Conservation (phyloP, 805 yeast species). For the Pichia eremophila region DNA sequence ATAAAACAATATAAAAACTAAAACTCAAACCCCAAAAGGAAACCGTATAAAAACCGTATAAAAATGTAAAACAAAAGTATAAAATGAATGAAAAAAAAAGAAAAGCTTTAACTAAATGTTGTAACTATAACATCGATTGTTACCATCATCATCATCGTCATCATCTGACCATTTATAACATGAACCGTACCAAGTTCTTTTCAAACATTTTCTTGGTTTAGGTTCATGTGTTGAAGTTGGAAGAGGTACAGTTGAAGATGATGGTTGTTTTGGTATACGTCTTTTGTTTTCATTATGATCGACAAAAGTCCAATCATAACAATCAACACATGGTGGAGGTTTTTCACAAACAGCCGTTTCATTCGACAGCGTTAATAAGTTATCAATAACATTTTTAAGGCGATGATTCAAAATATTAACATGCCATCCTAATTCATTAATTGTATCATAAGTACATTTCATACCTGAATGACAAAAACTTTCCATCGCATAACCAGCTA, state of each 20-base stretch:
- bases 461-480: slow-evolving; percentile 88
- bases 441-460: slow-evolving; percentile 83
- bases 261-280: slow-evolving; percentile 15
- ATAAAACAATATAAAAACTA: too few relatives aligned
- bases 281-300: slow-evolving; percentile 32
- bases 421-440: slow-evolving; percentile 83
- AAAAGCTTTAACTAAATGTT: not conserved
- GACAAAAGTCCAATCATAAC: slow-evolving; percentile 80
- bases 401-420: slow-evolving; percentile 83
- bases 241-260: not conserved
- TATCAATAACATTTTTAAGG: slow-evolving; percentile 83
- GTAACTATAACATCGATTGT: not conserved
- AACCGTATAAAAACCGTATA: too few relatives aligned
- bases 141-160: slow-evolving; percentile 10
- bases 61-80: too few relatives aligned
- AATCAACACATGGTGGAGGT: slow-evolving; percentile 82
- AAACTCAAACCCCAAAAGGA: too few relatives aligned
- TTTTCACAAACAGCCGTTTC: slow-evolving; percentile 63
- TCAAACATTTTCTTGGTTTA: slow-evolving; percentile 37
- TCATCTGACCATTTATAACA: slow-evolving; percentile 29
- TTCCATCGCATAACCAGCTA: slow-evolving; percentile 96
- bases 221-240: slow-evolving; percentile 16
- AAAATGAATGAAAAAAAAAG: not conserved
- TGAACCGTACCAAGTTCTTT: slow-evolving; percentile 60
- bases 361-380: slow-evolving; percentile 62